A percentile compares a stretch with the other conserved stretches of the same genome.
These are phyloP conservation scores for Stylosanthes scabra DNA, from an alignment of 331 rosid genomes.

Conservation along the genomic window DNA sequence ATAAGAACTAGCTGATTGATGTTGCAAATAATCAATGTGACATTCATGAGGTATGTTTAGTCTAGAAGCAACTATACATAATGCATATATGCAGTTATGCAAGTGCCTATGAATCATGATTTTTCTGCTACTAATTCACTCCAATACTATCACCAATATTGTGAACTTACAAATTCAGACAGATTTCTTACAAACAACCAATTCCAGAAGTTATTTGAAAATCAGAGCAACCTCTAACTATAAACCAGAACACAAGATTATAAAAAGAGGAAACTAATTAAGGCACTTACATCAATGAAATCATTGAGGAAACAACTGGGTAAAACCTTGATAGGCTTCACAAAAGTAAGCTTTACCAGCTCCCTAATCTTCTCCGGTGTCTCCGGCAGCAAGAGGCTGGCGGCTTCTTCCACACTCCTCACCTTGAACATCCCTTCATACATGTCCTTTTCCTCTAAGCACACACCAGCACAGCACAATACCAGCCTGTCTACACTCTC, in stretches of 20 bases:
- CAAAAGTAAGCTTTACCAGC: slow-evolving; percentile 57
- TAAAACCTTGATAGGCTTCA: slow-evolving; percentile 48
- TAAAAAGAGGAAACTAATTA: background rate
- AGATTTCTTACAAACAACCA: background rate
- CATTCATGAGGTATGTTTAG: slow-evolving; percentile 3
- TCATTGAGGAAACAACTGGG: slow-evolving; percentile 68
- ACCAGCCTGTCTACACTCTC: slow-evolving; percentile 64
- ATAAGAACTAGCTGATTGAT: background rate
- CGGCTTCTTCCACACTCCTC: slow-evolving; percentile 68
- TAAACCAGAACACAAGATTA: background rate
- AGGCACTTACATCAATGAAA: slow-evolving; percentile 58
- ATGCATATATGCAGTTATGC: background rate
- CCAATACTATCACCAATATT: background rate
- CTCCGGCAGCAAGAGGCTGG: slow-evolving; percentile 60
- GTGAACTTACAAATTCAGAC: background rate
- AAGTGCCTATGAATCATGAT: background rate
- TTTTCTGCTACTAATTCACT: background rate
- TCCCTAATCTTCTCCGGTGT: slow-evolving; percentile 56
- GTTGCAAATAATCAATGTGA: background rate
- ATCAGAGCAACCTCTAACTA: background rate
- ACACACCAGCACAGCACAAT: slow-evolving; percentile 75
- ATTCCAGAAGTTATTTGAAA: background rate
- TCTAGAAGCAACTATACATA: background rate
- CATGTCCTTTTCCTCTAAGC: slow-evolving; percentile 74
- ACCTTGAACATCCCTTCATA: slow-evolving; percentile 72